Conservation (phyloP, 129 eudicot genomes). For the Flaveria sonorensis region DNA sequence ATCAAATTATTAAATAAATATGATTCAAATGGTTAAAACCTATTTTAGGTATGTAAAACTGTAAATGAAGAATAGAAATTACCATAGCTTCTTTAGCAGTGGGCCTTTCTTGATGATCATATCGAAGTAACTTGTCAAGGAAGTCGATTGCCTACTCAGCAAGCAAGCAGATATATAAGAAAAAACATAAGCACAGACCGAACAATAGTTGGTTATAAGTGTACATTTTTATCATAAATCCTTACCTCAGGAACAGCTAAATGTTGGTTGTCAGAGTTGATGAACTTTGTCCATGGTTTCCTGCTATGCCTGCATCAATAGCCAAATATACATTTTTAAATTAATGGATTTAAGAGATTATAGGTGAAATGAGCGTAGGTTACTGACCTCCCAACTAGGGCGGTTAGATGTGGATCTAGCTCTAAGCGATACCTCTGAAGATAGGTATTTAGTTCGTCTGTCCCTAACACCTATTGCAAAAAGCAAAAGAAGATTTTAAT, state of each 20-base stretch:
- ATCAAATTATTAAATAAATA: background rate
- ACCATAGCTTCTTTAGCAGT: slow-evolving; percentile 98
- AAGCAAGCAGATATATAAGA: slow-evolving; percentile 1
- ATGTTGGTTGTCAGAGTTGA: slow-evolving; percentile 82
- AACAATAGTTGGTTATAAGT: background rate
- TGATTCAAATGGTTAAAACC: background rate
- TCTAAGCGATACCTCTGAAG: slow-evolving; percentile 74
- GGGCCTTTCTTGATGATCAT: slow-evolving; percentile 95
- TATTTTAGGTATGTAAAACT: background rate
- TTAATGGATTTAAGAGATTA: background rate
- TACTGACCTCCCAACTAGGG: slow-evolving; percentile 87
- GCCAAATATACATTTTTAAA: background rate
- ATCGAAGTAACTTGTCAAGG: slow-evolving; percentile 83
- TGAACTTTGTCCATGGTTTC: slow-evolving; percentile 80
- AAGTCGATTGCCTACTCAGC: slow-evolving; percentile 75
- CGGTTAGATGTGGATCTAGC: slow-evolving; percentile 79
- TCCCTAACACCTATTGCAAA: slow-evolving; percentile 70
- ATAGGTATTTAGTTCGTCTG: slow-evolving; percentile 78
- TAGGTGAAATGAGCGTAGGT: background rate
- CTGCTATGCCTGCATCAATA: slow-evolving; percentile 63
- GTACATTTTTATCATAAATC: background rate
- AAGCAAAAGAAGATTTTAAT: background rate
- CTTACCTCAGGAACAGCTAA: slow-evolving; percentile 86
- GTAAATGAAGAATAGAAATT: background rate
- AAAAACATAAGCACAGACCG: background rate